Conservation (phyloP, 2,329 filamentous ascomycete genomes). For the Dactylonectria estremocensis region DNA sequence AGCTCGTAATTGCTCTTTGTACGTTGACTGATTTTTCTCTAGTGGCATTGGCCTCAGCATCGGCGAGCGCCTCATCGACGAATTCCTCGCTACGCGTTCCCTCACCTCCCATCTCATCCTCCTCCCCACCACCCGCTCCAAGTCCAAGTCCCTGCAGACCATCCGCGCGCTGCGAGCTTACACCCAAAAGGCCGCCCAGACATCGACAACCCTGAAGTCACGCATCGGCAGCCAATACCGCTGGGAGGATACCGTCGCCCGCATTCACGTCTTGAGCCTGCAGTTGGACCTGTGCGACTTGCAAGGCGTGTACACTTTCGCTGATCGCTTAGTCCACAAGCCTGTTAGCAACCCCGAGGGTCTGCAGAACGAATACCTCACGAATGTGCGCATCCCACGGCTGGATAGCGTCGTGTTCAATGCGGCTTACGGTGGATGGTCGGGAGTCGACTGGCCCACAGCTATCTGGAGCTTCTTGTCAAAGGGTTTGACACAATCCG, state of each 20-base stretch:
- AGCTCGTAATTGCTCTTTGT: background rate
- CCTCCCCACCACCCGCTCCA: constrained; percentile 86
- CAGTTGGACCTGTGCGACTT: constrained; percentile 75
- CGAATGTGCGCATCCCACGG: constrained; percentile 71
- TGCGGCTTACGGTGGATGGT: constrained; percentile 91
- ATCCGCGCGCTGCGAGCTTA: constrained; percentile 75
- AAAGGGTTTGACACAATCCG: constrained; percentile 73
- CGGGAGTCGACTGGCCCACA: constrained; percentile 78
- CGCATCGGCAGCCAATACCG: constrained; percentile 54
- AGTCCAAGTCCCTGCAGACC: constrained; percentile 82
- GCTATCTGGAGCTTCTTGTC: constrained; percentile 71
- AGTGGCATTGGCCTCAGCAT: constrained; percentile 92
- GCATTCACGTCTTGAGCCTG: constrained; percentile 72
- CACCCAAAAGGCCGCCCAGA: constrained; percentile 60
- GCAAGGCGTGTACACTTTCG: constrained; percentile 64
- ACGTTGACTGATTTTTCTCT: constrained; percentile 36
- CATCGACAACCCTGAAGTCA: constrained; percentile 56
- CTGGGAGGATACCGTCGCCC: constrained; percentile 59
- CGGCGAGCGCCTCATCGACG: constrained; percentile 88
- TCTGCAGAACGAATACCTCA: constrained; percentile 55
- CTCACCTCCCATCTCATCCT: constrained; percentile 80
- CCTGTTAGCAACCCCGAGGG: constrained; percentile 63
- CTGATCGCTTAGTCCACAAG: constrained; percentile 62
- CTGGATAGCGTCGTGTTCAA: constrained; percentile 88
- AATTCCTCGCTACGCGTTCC: constrained; percentile 82